These are phyloP conservation scores for Tubosaeta sp. DNA, from an alignment of 768 basidiomycete genomes.

Conservation along the genomic window DNA sequence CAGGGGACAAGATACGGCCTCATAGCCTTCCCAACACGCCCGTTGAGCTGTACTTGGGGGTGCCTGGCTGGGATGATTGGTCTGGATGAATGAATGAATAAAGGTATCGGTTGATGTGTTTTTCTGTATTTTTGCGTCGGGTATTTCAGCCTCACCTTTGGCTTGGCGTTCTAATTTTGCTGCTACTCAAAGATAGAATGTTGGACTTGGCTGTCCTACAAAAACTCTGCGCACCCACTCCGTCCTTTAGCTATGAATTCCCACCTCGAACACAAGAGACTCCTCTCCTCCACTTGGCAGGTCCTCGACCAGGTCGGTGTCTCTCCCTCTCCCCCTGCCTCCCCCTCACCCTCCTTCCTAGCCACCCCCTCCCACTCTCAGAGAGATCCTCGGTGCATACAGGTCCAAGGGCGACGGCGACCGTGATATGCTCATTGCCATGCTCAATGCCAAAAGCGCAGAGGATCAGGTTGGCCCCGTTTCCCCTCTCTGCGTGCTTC, in stretches of 20 bases:
- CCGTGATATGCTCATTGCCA: slow-evolving; percentile 84
- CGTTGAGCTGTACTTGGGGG: not conserved
- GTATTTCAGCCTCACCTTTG: slow-evolving; percentile 33
- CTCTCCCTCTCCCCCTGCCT: not conserved
- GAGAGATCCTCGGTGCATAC: slow-evolving; percentile 86
- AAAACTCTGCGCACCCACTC: slow-evolving; percentile 27
- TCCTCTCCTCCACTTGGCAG: slow-evolving; percentile 43
- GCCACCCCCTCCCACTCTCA: slow-evolving; percentile 75
- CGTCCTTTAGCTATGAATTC: slow-evolving; percentile 26
- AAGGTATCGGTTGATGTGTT: too few species aligned
- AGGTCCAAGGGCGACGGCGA: slow-evolving; percentile 84
- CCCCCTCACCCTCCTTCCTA: slow-evolving; percentile 25
- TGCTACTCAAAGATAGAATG: slow-evolving; percentile 42
- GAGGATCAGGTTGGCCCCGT: slow-evolving; percentile 75
- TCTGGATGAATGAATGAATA: not conserved
- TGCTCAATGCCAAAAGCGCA: slow-evolving; percentile 88
- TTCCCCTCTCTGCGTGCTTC: not conserved
- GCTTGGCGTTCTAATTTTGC: slow-evolving; percentile 46
- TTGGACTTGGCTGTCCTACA: slow-evolving; percentile 44
- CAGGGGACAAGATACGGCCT: not conserved
- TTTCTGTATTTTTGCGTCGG: slow-evolving; percentile 21
- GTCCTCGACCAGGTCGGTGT: slow-evolving; percentile 42
- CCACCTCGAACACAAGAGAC: slow-evolving; percentile 22
- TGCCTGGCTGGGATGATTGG: not conserved
- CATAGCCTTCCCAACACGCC: not conserved